Evolutionary conservation across 768 basidiomycete genomes (phyloP).

Genomic region (Baorangia bicolor): DNA sequence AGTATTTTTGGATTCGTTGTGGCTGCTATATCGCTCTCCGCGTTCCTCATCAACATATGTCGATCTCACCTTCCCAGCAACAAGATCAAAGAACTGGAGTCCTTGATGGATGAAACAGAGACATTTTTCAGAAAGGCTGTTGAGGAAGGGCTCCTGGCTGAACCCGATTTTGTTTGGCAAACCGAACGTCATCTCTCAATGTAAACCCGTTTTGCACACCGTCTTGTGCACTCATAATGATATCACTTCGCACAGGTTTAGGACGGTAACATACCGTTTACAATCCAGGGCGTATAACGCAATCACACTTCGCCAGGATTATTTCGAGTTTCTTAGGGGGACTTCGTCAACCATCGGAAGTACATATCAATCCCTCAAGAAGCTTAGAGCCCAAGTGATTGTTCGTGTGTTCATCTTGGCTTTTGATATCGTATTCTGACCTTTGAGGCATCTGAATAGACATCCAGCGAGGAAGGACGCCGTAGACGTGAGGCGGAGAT

Average conservation of each 20-base stretch:
- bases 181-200: background rate
- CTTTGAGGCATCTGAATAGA: background rate
- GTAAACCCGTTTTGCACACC: background rate
- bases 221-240: too few relatives aligned
- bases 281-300: background rate
- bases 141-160: constrained; percentile 7
- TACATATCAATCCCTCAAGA: background rate
- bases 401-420: background rate
- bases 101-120: constrained; percentile 1
- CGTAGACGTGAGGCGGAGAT: background rate
- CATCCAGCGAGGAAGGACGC: background rate
- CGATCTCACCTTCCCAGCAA: constrained; percentile 2
- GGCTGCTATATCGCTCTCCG: background rate
- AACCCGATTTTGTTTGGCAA: background rate
- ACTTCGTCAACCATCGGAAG: background rate
- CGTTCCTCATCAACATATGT: background rate
- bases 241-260: background rate
- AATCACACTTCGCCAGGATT: background rate
- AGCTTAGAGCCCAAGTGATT: background rate
- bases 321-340: background rate
- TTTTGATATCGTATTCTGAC: background rate
- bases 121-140: background rate
- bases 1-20: background rate
- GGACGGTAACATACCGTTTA: background rate
- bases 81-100: constrained; percentile 7